Evolutionary conservation across 164 flowering plant genomes (phyloP), one percentile per base, ranked within the genome.

Genomic region (Amborella trichopoda): DNA sequence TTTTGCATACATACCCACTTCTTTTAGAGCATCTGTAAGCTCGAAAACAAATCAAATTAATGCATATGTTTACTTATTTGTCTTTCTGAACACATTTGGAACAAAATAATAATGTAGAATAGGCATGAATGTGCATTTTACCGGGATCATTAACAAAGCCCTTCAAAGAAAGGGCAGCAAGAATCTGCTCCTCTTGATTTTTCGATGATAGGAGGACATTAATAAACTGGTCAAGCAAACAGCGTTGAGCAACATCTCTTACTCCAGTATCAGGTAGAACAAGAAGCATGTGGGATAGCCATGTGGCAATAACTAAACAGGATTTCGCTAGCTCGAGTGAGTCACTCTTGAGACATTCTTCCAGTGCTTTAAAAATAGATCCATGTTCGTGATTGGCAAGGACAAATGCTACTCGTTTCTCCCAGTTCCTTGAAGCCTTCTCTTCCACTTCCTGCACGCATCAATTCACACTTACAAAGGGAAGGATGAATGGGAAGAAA

Each of bases 331-430:
- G 69, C 54, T 73, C 76, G 47, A 83, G 46, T 39, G 84, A 83
- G 46, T 72, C 70, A 58, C 80, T 77, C 56, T 63, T 71, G 21
- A 83, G 52, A 61, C 84, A 75, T 64, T 77, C 84, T 62, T 77
- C 79, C 49, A 83, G 56, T 49, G 87, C 80, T 56, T 60, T 75
- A 40, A 83, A 77, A 44, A 82, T 73, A 14, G 67, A 63, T 16
- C 87, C 84, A 30, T 68, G 70, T 53, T 80, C 94, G 65, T 83
- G 83, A 61, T 74, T 80, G 68, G 76, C 67, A n/a, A 83, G 77
- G 19, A 69, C 81, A 59, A 74, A 80, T 21, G 83, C 81, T 55
- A 76, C 66, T 40, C 72, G 74, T 63, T 60, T 75, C 64, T 76
- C 77, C 94, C 94, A 80, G 20, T 73, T 55, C 28, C 46, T 55